A percentile compares a stretch with the other conserved stretches of the same genome.
Conservation (phyloP, 2,329 filamentous ascomycete species). For the Thelonectria blattea region DNA sequence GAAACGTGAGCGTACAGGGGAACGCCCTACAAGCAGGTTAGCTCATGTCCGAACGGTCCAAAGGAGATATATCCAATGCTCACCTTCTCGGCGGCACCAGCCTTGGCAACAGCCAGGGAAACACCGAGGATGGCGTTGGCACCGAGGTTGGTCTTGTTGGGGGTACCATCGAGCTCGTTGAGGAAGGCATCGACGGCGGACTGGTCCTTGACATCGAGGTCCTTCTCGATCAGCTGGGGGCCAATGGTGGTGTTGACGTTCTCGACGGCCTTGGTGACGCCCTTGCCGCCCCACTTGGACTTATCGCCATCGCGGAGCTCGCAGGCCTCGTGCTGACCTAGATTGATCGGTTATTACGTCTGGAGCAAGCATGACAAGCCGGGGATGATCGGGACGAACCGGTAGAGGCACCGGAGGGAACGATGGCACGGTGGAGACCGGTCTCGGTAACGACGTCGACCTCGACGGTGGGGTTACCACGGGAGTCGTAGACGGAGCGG, state of each 20-base stretch:
- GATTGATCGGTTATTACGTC: slow-evolving; percentile 39
- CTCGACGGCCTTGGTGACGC: slow-evolving; percentile 82
- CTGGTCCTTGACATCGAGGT: slow-evolving; percentile 86
- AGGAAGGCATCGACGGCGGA: slow-evolving; percentile 83
- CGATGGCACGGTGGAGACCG: slow-evolving; percentile 95
- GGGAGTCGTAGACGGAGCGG: slow-evolving; percentile 98
- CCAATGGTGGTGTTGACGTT: slow-evolving; percentile 86
- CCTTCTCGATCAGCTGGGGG: slow-evolving; percentile 81
- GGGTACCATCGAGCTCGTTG: slow-evolving; percentile 81
- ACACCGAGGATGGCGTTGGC: slow-evolving; percentile 90
- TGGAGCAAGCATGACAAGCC: slow-evolving; percentile 29
- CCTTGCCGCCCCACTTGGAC: slow-evolving; percentile 84
- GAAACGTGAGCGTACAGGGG: slow-evolving; percentile 89
- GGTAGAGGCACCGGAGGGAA: slow-evolving; percentile 95
- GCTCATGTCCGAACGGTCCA: slow-evolving; percentile 4
- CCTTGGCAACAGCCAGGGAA: slow-evolving; percentile 84
- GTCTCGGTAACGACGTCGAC: slow-evolving; percentile 97
- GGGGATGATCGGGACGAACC: slow-evolving; percentile 60
- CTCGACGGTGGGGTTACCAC: slow-evolving; percentile 97
- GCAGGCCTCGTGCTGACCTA: slow-evolving; percentile 87
- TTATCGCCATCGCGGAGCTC: slow-evolving; percentile 93
- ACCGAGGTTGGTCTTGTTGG: slow-evolving; percentile 87
- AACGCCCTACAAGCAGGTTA: slow-evolving; percentile 61
- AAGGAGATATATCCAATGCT: slow-evolving; percentile 19
- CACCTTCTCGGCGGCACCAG: slow-evolving; percentile 85